Evolutionary conservation across 257 asterid genomes (phyloP).

Genomic region (Solanum arcanum): DNA sequence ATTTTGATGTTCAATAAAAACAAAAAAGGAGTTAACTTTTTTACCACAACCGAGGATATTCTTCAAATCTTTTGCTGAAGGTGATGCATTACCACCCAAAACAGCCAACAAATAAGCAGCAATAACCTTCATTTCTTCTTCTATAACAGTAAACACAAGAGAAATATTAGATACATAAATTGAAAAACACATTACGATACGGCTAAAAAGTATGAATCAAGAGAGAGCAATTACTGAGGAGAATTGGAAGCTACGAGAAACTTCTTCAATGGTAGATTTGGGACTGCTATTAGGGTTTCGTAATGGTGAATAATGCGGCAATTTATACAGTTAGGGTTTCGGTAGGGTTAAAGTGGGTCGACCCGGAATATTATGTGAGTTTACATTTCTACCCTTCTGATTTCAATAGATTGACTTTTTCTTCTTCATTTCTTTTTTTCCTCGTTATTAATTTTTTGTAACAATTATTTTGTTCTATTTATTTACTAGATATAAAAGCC

Average conservation of each 20-base stretch:
- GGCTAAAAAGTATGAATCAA: background rate
- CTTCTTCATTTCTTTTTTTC: background rate
- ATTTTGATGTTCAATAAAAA: background rate
- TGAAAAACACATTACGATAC: background rate
- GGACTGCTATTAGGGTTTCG: background rate
- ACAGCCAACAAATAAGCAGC: conserved; percentile 6
- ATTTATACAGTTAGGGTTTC: background rate
- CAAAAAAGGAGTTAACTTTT: background rate
- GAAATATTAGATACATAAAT: background rate
- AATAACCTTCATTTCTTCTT: background rate
- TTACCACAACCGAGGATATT: background rate
- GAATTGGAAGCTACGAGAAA: background rate
- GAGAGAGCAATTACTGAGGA: background rate
- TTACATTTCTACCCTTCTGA: background rate
- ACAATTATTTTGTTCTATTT: background rate
- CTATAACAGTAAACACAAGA: background rate
- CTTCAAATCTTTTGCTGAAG: background rate
- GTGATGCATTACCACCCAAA: conserved; percentile 1
- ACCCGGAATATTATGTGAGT: background rate
- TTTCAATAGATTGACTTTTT: background rate
- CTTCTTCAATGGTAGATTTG: background rate
- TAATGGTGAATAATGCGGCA: background rate
- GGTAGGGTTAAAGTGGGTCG: background rate
- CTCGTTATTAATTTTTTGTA: no score
- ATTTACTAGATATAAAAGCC: no score